Conservation (phyloP, 1,284 basidiomycete species). For the Trichosporon ovoides region DNA sequence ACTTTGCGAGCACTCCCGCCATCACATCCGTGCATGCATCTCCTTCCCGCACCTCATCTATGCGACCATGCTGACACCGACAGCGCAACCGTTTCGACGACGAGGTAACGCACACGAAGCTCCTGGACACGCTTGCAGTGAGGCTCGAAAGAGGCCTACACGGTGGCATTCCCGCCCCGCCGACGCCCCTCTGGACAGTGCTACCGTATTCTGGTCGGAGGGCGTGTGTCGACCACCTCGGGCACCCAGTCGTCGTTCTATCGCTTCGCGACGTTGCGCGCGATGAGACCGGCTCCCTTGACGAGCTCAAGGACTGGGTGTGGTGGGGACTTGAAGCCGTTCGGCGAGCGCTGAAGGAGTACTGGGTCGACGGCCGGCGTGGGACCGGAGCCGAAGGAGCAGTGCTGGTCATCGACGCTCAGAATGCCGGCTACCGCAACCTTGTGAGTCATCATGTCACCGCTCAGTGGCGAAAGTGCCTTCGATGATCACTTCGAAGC, state of each 20-base stretch:
- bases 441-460: constrained; percentile 46
- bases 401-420: constrained; percentile 43
- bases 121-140: constrained; percentile 25
- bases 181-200: constrained; percentile 33
- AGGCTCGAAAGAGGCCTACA: constrained; percentile 29
- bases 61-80: too few species aligned
- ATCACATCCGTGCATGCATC: background rate
- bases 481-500: too few species aligned
- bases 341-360: constrained; percentile 34
- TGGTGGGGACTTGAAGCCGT: constrained; percentile 45
- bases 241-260: constrained; percentile 42
- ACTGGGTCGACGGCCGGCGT: constrained; percentile 28
- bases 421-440: constrained; percentile 44
- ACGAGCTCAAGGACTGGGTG: constrained; percentile 41
- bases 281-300: constrained; percentile 34
- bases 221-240: constrained; percentile 28
- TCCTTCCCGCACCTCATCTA: too few species aligned
- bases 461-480: too few species aligned
- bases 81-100: constrained; percentile 38
- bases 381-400: constrained; percentile 35
- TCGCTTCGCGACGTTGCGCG: constrained; percentile 33
- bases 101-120: constrained; percentile 25
- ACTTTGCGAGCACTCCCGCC: background rate
- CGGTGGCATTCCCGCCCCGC: constrained; percentile 27
- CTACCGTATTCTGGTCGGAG: constrained; percentile 30